Conservation (phyloP, 2,329 filamentous ascomycete species). For the Colletotrichum aenigma region DNA sequence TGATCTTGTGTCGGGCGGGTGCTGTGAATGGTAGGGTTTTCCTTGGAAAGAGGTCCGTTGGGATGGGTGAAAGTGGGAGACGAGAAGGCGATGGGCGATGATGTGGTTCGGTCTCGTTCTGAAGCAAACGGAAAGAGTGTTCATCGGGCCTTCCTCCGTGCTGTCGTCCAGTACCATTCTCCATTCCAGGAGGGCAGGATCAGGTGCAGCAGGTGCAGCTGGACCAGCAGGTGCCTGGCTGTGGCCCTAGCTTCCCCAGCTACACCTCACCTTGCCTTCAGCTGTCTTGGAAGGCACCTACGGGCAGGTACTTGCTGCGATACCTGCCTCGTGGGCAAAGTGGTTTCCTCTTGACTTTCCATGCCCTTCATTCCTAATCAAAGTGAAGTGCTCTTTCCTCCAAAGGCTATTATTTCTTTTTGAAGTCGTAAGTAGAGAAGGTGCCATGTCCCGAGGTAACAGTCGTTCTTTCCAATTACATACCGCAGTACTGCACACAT, state of each 20-base stretch:
- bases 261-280: not conserved
- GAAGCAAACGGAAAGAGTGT: not conserved
- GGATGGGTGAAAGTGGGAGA: not conserved
- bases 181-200: not conserved
- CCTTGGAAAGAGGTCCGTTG: not conserved
- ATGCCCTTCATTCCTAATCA: not conserved
- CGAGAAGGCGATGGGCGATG: not conserved
- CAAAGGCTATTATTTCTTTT: not conserved
- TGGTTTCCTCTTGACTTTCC: not conserved
- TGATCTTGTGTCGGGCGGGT: not conserved
- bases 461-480: not conserved
- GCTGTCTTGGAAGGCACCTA: not conserved
- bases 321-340: not conserved
- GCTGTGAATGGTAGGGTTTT: not conserved
- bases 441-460: not conserved
- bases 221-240: not conserved
- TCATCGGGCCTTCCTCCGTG: not conserved
- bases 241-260: constrained; percentile 8
- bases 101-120: not conserved
- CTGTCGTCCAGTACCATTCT: not conserved
- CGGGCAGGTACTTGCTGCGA: not conserved
- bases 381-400: not conserved
- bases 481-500: not conserved
- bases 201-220: not conserved
- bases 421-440: not conserved